A percentile compares a stretch with the other conserved stretches of the same genome.
phyloP scores from a whole-genome alignment of 1,284 basidiomycete species.

The Papiliotrema laurentii region DNA sequence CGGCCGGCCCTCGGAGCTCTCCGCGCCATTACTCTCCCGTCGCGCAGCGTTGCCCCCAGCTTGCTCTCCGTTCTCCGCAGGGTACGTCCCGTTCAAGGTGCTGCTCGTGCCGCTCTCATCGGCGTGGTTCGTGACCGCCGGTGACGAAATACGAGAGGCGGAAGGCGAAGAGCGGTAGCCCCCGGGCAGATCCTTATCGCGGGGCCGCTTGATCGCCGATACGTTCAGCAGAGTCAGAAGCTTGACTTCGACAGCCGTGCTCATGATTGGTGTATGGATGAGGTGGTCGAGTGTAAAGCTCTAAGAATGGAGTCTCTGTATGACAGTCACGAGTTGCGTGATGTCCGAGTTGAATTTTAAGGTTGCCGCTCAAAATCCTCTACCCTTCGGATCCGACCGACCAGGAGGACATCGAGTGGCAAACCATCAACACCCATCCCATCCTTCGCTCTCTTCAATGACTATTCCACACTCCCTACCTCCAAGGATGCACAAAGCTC shows the following conservation, averaged over 20 bases:
- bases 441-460: too few species aligned
- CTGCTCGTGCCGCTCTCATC: conserved; percentile 12
- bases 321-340: too few species aligned
- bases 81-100: neutral
- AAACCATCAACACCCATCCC: too few species aligned
- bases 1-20: neutral
- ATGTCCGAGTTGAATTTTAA: too few species aligned
- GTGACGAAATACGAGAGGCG: conserved; percentile 5
- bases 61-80: too few species aligned
- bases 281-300: neutral
- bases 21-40: neutral
- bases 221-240: conserved; percentile 93
- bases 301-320: too few species aligned
- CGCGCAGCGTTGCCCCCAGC: neutral
- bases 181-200: conserved; percentile 47
- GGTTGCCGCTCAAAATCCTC: too few species aligned
- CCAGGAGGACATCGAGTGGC: too few species aligned
- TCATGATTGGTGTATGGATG: conserved; percentile 21
- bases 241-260: conserved; percentile 62
- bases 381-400: too few species aligned
- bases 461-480: too few species aligned
- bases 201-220: conserved; percentile 61
- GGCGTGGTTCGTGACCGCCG: neutral
- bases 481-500: too few species aligned
- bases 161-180: conserved; percentile 53